phyloP scores from a whole-genome alignment of 2,329 filamentous ascomycete species.

The Epicoccum nigrum region DNA sequence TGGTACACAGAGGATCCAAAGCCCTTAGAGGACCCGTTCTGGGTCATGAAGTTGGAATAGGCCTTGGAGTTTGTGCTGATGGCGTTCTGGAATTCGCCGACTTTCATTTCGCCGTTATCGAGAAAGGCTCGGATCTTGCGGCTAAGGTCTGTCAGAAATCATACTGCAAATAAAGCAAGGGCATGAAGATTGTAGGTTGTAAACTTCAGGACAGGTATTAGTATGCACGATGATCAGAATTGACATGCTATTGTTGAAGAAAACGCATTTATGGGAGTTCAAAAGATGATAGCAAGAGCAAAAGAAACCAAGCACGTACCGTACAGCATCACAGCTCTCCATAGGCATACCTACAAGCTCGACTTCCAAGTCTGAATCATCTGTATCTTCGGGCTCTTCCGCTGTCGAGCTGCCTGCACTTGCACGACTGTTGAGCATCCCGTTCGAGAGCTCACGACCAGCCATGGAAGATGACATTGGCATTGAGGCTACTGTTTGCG shows the following conservation, averaged over 20 bases:
- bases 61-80: slow-evolving; percentile 47
- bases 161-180: background rate
- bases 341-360: slow-evolving; percentile 22
- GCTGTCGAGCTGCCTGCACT: too few relatives aligned
- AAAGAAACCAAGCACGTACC: slow-evolving; percentile 11
- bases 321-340: slow-evolving; percentile 30
- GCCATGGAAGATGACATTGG: too few relatives aligned
- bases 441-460: too few relatives aligned
- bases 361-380: slow-evolving; percentile 13
- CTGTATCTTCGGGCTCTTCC: background rate
- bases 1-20: slow-evolving; percentile 35
- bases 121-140: slow-evolving; percentile 52
- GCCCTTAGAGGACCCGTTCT: slow-evolving; percentile 51
- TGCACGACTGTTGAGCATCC: too few relatives aligned
- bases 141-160: slow-evolving; percentile 2
- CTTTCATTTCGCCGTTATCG: slow-evolving; percentile 53
- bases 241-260: too few relatives aligned
- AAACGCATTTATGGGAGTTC: background rate
- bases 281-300: background rate
- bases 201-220: too few relatives aligned
- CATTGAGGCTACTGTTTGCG: too few relatives aligned
- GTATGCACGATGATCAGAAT: too few relatives aligned
- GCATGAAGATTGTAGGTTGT: too few relatives aligned
- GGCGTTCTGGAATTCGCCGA: slow-evolving; percentile 50
- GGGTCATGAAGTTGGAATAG: slow-evolving; percentile 58